phyloP scores from a whole-genome alignment of 1,284 basidiomycete species.

The Ceratobasidium papillatum region DNA sequence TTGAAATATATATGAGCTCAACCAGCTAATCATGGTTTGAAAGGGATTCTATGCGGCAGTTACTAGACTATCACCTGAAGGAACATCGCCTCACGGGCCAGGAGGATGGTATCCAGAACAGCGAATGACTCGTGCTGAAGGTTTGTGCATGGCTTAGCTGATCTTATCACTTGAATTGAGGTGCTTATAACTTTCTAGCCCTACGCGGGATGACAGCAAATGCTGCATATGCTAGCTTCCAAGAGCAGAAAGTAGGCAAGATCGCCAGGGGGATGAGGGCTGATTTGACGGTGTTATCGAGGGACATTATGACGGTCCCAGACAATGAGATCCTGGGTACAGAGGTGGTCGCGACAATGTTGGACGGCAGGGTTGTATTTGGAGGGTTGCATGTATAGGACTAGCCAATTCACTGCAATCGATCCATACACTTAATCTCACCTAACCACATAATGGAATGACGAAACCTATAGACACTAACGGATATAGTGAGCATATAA shows the following conservation, averaged over 20 bases:
- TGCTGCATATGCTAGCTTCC: constrained; percentile 86
- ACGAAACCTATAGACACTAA: too few relatives aligned
- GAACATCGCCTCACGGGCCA: constrained; percentile 81
- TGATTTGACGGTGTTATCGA: constrained; percentile 84
- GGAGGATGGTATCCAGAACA: constrained; percentile 82
- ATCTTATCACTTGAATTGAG: too few relatives aligned
- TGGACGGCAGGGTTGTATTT: constrained; percentile 78
- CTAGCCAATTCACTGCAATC: too few relatives aligned
- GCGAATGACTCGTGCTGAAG: constrained; percentile 73
- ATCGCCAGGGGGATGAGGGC: constrained; percentile 60
- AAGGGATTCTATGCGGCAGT: constrained; percentile 87
- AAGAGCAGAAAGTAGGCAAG: constrained; percentile 66
- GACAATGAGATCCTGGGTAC: constrained; percentile 73
- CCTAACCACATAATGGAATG: too few relatives aligned
- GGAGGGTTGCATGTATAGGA: constrained; percentile 56
- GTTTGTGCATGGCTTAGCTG: neutral
- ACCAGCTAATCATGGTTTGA: constrained; percentile 39
- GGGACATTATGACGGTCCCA: constrained; percentile 77
- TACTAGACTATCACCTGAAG: constrained; percentile 71
- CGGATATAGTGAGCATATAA: too few relatives aligned
- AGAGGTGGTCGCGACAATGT: constrained; percentile 74
- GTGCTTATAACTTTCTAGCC: constrained; percentile 45
- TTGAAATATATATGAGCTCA: neutral
- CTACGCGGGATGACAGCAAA: constrained; percentile 81
- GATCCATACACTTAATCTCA: too few relatives aligned